phyloP scores from a whole-genome alignment of 2,329 filamentous ascomycete species.

The Trichoderma pleuroti region DNA sequence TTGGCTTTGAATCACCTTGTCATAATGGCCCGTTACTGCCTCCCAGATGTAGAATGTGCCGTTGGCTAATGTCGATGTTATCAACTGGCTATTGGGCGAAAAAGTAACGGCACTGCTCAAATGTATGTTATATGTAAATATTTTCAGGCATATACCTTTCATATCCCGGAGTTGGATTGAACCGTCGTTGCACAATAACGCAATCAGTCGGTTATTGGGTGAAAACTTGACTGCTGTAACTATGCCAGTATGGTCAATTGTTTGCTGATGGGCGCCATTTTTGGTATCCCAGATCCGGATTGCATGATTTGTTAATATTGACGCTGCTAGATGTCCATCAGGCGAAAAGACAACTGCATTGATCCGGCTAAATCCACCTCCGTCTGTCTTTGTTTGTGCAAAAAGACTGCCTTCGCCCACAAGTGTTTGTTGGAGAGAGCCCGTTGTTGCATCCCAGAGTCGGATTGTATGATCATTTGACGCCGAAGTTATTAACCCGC shows the following conservation, averaged over 20 bases:
- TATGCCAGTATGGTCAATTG: background rate
- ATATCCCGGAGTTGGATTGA: background rate
- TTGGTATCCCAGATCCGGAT: background rate
- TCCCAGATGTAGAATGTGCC: background rate
- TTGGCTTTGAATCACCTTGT: background rate
- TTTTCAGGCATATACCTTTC: background rate
- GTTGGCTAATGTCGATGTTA: background rate
- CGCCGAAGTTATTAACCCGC: background rate
- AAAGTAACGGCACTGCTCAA: background rate
- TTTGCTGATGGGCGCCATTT: background rate
- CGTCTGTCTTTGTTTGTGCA: background rate
- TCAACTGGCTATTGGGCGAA: background rate
- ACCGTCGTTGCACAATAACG: background rate
- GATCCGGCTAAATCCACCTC: rapidly evolving
- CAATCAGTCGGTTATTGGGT: background rate
- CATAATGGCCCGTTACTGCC: background rate
- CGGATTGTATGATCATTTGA: background rate
- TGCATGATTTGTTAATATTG: background rate
- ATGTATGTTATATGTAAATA: no score
- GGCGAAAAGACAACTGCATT: background rate
- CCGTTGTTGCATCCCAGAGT: background rate
- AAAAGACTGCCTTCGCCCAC: background rate
- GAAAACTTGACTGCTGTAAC: background rate
- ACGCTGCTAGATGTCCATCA: background rate
- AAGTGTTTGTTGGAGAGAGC: background rate